Evolutionary conservation across 1,284 basidiomycete species (phyloP).

Genomic region (Salmacisia buchloeana): DNA sequence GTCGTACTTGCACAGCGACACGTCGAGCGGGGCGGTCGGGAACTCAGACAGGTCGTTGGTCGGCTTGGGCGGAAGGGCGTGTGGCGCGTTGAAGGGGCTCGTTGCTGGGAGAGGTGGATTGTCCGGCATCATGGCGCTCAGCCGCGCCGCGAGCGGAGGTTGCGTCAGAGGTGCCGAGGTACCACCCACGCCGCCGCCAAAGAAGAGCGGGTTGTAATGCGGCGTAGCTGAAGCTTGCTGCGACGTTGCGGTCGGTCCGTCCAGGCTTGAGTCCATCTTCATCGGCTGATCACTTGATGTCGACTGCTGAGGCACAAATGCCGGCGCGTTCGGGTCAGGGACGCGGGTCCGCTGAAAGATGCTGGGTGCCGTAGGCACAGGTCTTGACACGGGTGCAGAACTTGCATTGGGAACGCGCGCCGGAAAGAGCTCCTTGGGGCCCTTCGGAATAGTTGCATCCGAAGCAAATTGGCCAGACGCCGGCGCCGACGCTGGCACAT

Average conservation of each 20-base stretch:
- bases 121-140: constrained; percentile 42
- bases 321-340: constrained; percentile 41
- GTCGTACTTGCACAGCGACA: constrained; percentile 38
- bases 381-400: background rate
- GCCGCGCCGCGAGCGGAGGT: constrained; percentile 32
- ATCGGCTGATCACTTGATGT: background rate
- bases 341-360: constrained; percentile 41
- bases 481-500: background rate
- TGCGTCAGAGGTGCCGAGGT: background rate
- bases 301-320: constrained; percentile 28
- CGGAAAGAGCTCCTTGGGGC: too few species aligned
- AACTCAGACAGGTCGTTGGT: constrained; percentile 21
- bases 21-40: constrained; percentile 28
- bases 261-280: background rate
- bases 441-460: too few species aligned
- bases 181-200: background rate
- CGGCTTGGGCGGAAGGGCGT: background rate
- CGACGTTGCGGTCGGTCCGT: too few species aligned
- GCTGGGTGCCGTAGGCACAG: constrained; percentile 14
- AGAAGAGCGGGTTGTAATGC: constrained; percentile 8
- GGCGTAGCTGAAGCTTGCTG: too few species aligned
- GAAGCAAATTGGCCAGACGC: background rate
- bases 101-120: constrained; percentile 18
- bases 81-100: background rate
- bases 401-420: too few species aligned